Evolutionary conservation across 1,284 basidiomycete species (phyloP).

Genomic region (Moniliella sp.): DNA sequence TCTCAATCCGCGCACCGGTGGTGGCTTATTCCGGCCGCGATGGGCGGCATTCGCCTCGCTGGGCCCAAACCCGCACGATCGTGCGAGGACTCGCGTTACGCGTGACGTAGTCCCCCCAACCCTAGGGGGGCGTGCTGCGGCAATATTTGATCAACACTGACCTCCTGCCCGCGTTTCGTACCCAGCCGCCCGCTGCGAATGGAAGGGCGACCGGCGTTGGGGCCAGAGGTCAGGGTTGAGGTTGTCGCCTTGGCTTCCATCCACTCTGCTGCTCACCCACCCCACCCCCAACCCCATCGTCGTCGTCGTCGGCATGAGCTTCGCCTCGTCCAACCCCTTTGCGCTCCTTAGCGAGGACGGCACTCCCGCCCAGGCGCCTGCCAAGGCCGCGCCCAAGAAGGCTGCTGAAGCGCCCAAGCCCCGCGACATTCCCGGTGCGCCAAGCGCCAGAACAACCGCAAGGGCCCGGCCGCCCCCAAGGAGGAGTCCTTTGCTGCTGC

Average conservation of each 20-base stretch:
- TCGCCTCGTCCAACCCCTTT: conserved; percentile 33
- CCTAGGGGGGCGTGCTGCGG: neutral
- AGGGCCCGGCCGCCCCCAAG: neutral
- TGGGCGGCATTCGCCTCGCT: too few relatives aligned
- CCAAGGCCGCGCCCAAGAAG: conserved; percentile 5
- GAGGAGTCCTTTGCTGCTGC: neutral
- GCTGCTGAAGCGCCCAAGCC: neutral
- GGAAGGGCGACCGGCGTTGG: neutral
- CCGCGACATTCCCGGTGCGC: conserved; percentile 1
- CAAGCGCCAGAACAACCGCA: neutral
- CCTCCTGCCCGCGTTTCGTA: neutral
- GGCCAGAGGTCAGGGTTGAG: neutral
- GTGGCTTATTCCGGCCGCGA: too few relatives aligned
- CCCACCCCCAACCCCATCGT: neutral
- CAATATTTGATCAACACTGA: neutral
- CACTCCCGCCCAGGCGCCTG: conserved; percentile 8
- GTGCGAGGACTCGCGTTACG: too few relatives aligned
- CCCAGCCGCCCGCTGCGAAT: neutral
- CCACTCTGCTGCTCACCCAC: neutral
- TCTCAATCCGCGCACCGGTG: too few relatives aligned
- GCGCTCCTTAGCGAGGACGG: conserved; percentile 24
- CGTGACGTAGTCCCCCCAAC: too few relatives aligned
- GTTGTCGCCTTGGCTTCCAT: neutral
- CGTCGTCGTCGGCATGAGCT: conserved; percentile 19
- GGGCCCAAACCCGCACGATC: too few relatives aligned